These are phyloP conservation scores for Skeletonema tropicum DNA, from an alignment of 108 stramenopile species.

Conservation along the genomic window DNA sequence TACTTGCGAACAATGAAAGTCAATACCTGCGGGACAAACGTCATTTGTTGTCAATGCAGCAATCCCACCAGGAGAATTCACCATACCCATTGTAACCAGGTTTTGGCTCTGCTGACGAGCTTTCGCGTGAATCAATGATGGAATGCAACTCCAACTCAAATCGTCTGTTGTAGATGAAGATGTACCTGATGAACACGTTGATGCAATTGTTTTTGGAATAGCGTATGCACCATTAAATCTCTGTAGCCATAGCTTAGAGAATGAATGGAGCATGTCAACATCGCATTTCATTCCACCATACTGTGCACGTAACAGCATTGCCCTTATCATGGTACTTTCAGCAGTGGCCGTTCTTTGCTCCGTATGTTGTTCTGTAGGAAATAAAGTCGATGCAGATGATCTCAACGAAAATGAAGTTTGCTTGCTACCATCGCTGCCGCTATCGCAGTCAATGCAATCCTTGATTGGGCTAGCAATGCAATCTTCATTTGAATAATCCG, in stretches of 20 bases:
- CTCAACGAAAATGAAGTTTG: constrained; percentile 9
- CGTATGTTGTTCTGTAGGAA: constrained; percentile 3
- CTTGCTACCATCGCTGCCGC: neutral
- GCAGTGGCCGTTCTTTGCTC: constrained; percentile 1
- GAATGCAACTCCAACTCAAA: constrained; percentile 54
- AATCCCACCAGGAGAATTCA: constrained; percentile 28
- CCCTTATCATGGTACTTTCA: constrained; percentile 53
- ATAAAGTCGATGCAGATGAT: constrained; percentile 32
- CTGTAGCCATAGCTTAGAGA: constrained; percentile 54
- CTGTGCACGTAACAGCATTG: constrained; percentile 68
- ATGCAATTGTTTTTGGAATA: neutral
- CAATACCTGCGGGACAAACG: constrained; percentile 67
- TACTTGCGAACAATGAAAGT: constrained; percentile 86
- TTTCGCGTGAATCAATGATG: constrained; percentile 38
- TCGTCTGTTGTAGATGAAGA: neutral
- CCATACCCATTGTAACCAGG: constrained; percentile 29
- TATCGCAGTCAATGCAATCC: neutral
- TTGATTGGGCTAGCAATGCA: neutral
- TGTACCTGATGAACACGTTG: neutral
- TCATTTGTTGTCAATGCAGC: constrained; percentile 50
- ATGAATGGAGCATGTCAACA: constrained; percentile 68
- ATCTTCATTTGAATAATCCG: neutral
- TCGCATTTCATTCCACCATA: constrained; percentile 89
- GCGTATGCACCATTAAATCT: constrained; percentile 48
- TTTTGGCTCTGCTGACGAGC: constrained; percentile 28